Evolutionary conservation across 768 basidiomycete genomes (phyloP), one percentile per base, ranked within the genome.

Genomic region (Boletus speciosus): DNA sequence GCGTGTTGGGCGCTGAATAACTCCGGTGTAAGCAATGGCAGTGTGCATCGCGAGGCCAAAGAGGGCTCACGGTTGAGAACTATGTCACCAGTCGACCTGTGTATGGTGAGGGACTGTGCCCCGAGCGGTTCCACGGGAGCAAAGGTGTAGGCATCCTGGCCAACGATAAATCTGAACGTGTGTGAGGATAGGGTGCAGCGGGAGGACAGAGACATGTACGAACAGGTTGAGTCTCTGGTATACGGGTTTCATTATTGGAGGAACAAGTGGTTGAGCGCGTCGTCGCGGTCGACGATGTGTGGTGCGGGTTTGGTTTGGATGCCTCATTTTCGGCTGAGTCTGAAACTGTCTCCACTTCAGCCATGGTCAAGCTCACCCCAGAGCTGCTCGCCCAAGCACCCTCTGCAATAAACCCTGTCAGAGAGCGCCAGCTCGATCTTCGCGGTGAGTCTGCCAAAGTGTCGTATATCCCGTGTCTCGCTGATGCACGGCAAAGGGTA

Each of bases 371-470:
- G 81, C 88, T 95, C 78, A 93, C 93, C 46, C 91, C 93, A 59
- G 93, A 95, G 81, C 83, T 95, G 61, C 80, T 95, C 62, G 86
- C 84, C n/a, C 84, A 89, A 70, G 88, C 85, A 42, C 73, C 81
- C 47, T 91, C 92, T 35, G 79, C 82, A 55, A 77, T 93, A 56
- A 93, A 92, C 65, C 84, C 92, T 36, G 69, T 90, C 38, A 93
- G 89, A 73, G 92, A 96, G 70, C 84, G 93, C 49, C 88, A 95
- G 74, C 82, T 96, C 42, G 93, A 96, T 70, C 84, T 96, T 48
- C 79, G 93, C 81, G 93, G 93, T 90, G 66, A 54, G 79, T 61
- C 19, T 19, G 25, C 23, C 49, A 68, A 39, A 42, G 60, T 61
- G 8, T 19, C 61, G 56, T 16, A 27, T 47, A 19, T 29, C 21